Base-by-base conservation (phyloP, 345 rosid genomes). In the Acer negundo region DNA sequence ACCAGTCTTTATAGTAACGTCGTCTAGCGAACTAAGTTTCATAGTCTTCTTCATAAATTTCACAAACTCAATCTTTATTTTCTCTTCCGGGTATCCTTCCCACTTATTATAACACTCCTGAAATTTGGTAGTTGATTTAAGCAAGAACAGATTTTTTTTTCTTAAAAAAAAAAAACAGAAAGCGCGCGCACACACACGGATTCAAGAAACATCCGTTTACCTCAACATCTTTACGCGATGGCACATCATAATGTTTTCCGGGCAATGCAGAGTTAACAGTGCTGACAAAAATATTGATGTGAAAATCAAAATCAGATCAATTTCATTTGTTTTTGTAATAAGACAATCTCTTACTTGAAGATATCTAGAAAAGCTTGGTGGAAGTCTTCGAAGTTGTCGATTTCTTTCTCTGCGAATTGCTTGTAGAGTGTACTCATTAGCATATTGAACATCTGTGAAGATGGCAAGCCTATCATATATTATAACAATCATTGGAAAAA, bases 181-280 rank as follows among this genome's bases (percentile, higher is more conserved):
- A 42, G 1, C 2, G 11, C 10, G 2, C 46, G 0, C 1, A 10
- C 0, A n/a, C 38, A 35, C 38, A 35, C 38, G n/a, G 58, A 42
- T 35, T 31, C 4, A 22, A 40, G 20, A 4, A 49, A 70, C 10
- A 23, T 13, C 20, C 62, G 70, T 76, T 46, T 1, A 86, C 98
- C 94, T 92, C 82, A 10, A 92, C 61, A 51, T 87, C 82, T 0
- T 67, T 55, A 2, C 82, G 76, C 0, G 91, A 26, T 19, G 97
- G 99, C 1, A 82, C 90, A 69, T 95, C 98, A 44, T 89, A 93
- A 75, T 95, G 98, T 70, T 88, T 84, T n/a, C 97, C 98, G 0
- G 99, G 99, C 67, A 95, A 83, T 67, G 96, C 92, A 22, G 98
- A 86, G 84, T 93, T 95, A 87, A 93, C 85, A 64, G 89, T 77